A percentile compares a stretch with the other conserved stretches of the same genome.
Evolutionary conservation across 805 yeast species (phyloP).

Genomic region (Wilhelminamyces savonicus): DNA sequence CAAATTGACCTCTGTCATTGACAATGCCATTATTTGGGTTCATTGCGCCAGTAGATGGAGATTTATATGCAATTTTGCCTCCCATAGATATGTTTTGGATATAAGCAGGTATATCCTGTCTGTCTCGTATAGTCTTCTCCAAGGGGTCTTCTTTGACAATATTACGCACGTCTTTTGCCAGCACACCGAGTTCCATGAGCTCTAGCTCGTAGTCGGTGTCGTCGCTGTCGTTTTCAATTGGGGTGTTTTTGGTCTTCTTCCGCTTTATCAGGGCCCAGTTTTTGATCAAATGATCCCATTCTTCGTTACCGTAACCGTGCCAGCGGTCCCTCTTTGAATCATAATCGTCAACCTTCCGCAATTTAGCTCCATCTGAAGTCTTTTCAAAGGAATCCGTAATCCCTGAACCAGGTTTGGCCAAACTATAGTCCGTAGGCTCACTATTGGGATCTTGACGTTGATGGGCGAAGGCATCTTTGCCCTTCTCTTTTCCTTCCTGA

Average conservation of each 20-base stretch:
- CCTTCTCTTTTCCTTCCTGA: conserved; percentile 8
- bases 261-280: conserved; percentile 38
- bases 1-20: conserved; percentile 42
- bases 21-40: conserved; percentile 24
- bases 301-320: conserved; percentile 69
- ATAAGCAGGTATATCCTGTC: conserved; percentile 70
- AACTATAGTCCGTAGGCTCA: conserved; percentile 39
- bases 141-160: conserved; percentile 24
- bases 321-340: conserved; percentile 75
- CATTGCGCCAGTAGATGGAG: conserved; percentile 39
- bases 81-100: conserved; percentile 40
- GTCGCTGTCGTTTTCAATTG: conserved; percentile 26
- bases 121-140: conserved; percentile 48
- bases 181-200: conserved; percentile 28
- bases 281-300: conserved; percentile 47
- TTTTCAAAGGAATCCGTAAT: conserved; percentile 40
- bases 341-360: conserved; percentile 37
- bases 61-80: conserved; percentile 43
- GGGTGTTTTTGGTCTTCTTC: conserved; percentile 4
- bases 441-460: conserved; percentile 41
- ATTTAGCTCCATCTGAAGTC: no score
- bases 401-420: conserved; percentile 52
- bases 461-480: conserved; percentile 35
- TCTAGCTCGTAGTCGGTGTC: conserved; percentile 38
- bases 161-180: conserved; percentile 15